Conservation (phyloP, 1,284 basidiomycete genomes). For the Tremellales sp. region DNA sequence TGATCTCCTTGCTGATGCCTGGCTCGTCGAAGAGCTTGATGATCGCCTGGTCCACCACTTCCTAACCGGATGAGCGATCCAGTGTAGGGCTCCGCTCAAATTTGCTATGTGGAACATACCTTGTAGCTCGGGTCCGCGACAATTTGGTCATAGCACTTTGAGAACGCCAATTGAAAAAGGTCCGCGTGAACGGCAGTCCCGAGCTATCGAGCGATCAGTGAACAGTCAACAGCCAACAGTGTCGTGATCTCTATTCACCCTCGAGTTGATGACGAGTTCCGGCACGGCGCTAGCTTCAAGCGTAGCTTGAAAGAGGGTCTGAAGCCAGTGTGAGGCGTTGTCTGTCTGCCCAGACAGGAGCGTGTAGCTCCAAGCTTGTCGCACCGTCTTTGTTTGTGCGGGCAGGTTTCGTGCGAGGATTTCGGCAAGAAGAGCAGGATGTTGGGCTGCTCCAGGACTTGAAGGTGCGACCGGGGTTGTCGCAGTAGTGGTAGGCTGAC, state of each 20-base stretch:
- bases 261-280: conserved; percentile 29
- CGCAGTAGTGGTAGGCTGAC: background rate
- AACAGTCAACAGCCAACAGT: conserved; percentile 5
- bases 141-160: conserved; percentile 30
- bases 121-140: conserved; percentile 22
- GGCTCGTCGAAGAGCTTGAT: conserved; percentile 16
- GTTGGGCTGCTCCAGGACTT: conserved; percentile 3
- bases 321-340: conserved; percentile 25
- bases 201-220: conserved; percentile 14
- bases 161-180: conserved; percentile 34
- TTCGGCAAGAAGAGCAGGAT: conserved; percentile 28
- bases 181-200: conserved; percentile 27
- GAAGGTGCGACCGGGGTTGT: conserved; percentile 1
- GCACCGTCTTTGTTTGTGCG: conserved; percentile 14
- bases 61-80: conserved; percentile 7
- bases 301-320: conserved; percentile 30
- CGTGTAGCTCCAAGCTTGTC: conserved; percentile 29
- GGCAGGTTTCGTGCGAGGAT: conserved; percentile 29
- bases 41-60: conserved; percentile 21
- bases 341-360: conserved; percentile 23
- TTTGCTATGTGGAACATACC: conserved; percentile 8
- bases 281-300: conserved; percentile 26
- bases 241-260: too few relatives aligned
- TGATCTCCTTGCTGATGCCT: conserved; percentile 19
- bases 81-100: background rate